Evolutionary conservation across 2,329 filamentous ascomycete species (phyloP).

Genomic region (Clonostachys byssicola): DNA sequence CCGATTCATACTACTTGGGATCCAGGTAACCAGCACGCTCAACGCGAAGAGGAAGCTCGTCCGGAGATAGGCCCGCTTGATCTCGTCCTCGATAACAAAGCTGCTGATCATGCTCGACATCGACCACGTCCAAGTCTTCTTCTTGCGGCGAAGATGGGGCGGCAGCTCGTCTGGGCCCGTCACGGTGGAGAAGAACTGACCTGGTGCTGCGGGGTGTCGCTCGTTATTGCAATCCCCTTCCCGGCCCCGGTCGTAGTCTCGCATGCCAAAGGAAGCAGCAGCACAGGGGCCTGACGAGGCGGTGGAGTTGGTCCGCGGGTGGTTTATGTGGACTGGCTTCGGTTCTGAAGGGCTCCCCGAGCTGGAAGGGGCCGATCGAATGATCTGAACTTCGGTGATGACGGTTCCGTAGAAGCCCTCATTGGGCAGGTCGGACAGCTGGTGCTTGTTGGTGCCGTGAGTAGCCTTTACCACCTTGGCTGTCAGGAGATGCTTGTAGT

Average conservation of each 20-base stretch:
- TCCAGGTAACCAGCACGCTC: slow-evolving; percentile 59
- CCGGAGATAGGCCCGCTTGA: slow-evolving; percentile 57
- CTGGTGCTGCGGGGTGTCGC: no score
- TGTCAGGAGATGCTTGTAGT: background rate
- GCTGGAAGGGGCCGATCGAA: slow-evolving; percentile 13
- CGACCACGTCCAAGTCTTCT: background rate
- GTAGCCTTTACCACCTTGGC: background rate
- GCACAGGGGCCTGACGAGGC: background rate
- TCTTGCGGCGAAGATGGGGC: slow-evolving; percentile 9
- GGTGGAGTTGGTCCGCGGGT: background rate
- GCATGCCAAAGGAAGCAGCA: background rate
- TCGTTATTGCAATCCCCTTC: background rate
- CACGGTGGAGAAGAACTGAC: background rate
- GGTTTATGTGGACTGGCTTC: background rate
- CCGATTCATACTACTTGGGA: slow-evolving; percentile 67
- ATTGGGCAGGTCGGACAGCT: slow-evolving; percentile 13
- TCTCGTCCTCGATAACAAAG: slow-evolving; percentile 40
- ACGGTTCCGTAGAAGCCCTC: slow-evolving; percentile 42
- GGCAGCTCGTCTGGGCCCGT: background rate
- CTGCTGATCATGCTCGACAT: slow-evolving; percentile 10
- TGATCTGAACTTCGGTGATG: slow-evolving; percentile 47
- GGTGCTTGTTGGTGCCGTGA: background rate
- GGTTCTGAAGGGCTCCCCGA: slow-evolving; percentile 5
- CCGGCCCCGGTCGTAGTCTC: background rate
- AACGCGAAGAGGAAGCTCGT: slow-evolving; percentile 59